These are phyloP conservation scores for Anisodus tanguticus DNA, from an alignment of 257 asterid genomes.

Conservation along the genomic window DNA sequence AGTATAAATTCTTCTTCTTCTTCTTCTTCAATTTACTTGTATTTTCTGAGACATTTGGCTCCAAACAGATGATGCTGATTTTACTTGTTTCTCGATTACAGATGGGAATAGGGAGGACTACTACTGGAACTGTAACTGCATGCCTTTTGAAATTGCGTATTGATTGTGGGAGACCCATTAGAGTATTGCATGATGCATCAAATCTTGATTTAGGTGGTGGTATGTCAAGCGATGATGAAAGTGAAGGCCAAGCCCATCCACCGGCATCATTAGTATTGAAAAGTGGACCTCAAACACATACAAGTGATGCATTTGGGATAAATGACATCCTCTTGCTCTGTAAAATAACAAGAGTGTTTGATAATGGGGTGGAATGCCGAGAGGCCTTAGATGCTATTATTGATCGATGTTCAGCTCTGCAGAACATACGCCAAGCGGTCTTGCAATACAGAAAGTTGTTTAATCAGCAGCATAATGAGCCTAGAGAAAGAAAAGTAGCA, in stretches of 20 bases:
- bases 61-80: not conserved
- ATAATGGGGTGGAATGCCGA: slow-evolving; percentile 96
- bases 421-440: slow-evolving; percentile 97
- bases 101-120: slow-evolving; percentile 99
- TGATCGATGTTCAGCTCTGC: slow-evolving; percentile 93
- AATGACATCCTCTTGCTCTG: slow-evolving; percentile 86
- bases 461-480: slow-evolving; percentile 93
- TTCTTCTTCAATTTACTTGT: slow-evolving; percentile 15
- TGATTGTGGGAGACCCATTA: slow-evolving; percentile 86
- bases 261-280: slow-evolving; percentile 47
- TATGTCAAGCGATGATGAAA: slow-evolving; percentile 58
- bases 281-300: slow-evolving; percentile 49
- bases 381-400: slow-evolving; percentile 90
- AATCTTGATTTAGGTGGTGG: slow-evolving; percentile 48
- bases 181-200: slow-evolving; percentile 58
- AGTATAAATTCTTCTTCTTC: slow-evolving; percentile 15
- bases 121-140: slow-evolving; percentile 95
- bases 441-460: slow-evolving; percentile 84
- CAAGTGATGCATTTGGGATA: slow-evolving; percentile 79
- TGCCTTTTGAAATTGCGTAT: slow-evolving; percentile 92
- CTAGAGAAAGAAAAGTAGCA: slow-evolving; percentile 96
- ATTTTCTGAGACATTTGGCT: not conserved
- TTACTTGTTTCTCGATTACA: slow-evolving; percentile 32
- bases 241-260: slow-evolving; percentile 51
- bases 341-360: slow-evolving; percentile 95